These are phyloP conservation scores for Pseudonectria foliicola DNA, from an alignment of 2,329 filamentous ascomycete species.

Conservation along the genomic window DNA sequence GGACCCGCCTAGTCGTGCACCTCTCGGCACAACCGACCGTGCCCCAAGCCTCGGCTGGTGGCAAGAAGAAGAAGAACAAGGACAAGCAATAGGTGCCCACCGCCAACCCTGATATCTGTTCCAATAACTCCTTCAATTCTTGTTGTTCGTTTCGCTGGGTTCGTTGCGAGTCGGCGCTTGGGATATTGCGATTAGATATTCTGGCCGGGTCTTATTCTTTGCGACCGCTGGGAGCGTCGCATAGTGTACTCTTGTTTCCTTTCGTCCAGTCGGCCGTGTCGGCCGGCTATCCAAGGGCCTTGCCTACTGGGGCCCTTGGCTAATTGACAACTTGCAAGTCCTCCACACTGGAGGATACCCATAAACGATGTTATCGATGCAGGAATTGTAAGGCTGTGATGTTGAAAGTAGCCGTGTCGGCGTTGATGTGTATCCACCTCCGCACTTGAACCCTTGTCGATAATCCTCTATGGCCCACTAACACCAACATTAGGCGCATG, in stretches of 20 bases:
- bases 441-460: too few species aligned
- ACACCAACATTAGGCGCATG: too few species aligned
- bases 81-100: constrained; percentile 32
- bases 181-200: constrained; percentile 39
- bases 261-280: constrained; percentile 14
- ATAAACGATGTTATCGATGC: too few species aligned
- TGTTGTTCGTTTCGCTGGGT: constrained; percentile 32
- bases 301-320: constrained; percentile 11
- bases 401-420: too few species aligned
- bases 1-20: constrained; percentile 81
- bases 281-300: constrained; percentile 10
- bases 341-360: neutral
- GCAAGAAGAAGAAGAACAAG: constrained; percentile 68
- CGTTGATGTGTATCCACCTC: too few species aligned
- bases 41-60: constrained; percentile 34
- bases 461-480: too few species aligned
- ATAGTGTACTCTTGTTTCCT: constrained; percentile 20
- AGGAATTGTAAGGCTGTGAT: too few species aligned
- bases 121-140: constrained; percentile 32
- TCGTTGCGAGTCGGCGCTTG: constrained; percentile 34
- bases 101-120: constrained; percentile 29
- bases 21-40: constrained; percentile 63
- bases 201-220: constrained; percentile 23
- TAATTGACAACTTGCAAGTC: constrained; percentile 16
- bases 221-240: constrained; percentile 22